These are phyloP conservation scores for Kurtzmaniella quercitrusa DNA, from an alignment of 1,139 yeast species.

Conservation along the genomic window DNA sequence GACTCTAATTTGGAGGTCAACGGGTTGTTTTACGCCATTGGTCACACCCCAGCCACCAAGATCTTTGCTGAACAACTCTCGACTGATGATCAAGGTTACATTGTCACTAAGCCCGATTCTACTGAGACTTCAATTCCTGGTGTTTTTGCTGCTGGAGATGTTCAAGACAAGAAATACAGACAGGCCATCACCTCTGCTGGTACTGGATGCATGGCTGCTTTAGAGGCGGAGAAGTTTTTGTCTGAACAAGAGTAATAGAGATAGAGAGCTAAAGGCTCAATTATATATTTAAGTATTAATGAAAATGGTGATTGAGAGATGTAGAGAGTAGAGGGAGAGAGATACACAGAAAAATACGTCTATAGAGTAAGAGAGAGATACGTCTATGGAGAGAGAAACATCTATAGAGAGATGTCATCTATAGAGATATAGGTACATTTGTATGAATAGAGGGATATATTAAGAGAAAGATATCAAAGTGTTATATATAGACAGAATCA, in stretches of 20 bases:
- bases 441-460: too few species aligned
- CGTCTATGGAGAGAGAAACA: too few species aligned
- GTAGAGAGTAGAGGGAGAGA: too few species aligned
- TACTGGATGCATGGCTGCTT: slow-evolving; percentile 99
- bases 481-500: too few species aligned
- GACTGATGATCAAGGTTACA: slow-evolving; percentile 83
- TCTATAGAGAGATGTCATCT: too few species aligned
- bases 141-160: slow-evolving; percentile 98
- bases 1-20: slow-evolving; percentile 67
- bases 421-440: too few species aligned
- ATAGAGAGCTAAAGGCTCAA: background rate
- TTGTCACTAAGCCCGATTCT: slow-evolving; percentile 84
- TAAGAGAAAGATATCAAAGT: too few species aligned
- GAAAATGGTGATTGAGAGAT: background rate
- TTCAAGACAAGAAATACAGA: slow-evolving; percentile 93
- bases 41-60: slow-evolving; percentile 92
- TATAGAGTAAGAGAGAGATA: too few species aligned
- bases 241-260: slow-evolving; percentile 52
- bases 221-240: slow-evolving; percentile 84
- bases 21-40: slow-evolving; percentile 97
- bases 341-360: too few species aligned
- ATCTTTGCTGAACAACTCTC: slow-evolving; percentile 72
- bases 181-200: slow-evolving; percentile 99
- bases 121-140: slow-evolving; percentile 85
- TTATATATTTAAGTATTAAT: background rate